Conservation (phyloP, 176 grass and related monocot species). For the Eremochloa ophiuroides region DNA sequence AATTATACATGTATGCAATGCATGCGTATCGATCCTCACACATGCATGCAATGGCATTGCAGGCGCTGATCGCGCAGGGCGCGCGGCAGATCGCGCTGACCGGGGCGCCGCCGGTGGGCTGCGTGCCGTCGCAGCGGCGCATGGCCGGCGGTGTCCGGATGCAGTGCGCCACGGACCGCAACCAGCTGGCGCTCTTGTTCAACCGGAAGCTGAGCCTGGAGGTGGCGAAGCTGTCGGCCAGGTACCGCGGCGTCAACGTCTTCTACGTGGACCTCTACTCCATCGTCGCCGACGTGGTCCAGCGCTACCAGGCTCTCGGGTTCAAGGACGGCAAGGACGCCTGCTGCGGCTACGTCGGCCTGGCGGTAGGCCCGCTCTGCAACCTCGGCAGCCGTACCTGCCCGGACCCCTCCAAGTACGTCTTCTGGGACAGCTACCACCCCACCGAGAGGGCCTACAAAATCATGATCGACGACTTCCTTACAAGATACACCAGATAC, state of each 20-base stretch:
- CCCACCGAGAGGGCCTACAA: constrained; percentile 54
- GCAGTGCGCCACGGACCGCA: constrained; percentile 45
- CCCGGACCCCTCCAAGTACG: constrained; percentile 31
- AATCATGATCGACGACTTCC: constrained; percentile 31
- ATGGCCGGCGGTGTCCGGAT: constrained; percentile 34
- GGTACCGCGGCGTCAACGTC: constrained; percentile 32
- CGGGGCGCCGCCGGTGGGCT: constrained; percentile 48
- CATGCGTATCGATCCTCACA: too few relatives aligned
- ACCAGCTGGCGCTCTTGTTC: constrained; percentile 47
- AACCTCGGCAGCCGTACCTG: constrained; percentile 49
- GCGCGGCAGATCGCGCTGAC: constrained; percentile 36
- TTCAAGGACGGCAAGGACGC: constrained; percentile 47
- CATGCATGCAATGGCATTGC: not conserved
- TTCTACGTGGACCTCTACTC: constrained; percentile 48
- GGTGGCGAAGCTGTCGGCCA: constrained; percentile 1
- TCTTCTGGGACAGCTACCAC: constrained; percentile 84
- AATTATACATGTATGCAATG: too few relatives aligned
- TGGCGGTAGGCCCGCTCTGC: constrained; percentile 49
- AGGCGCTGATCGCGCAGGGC: constrained; percentile 34
- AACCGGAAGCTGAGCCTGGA: constrained; percentile 36
- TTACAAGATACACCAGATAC: constrained; percentile 19
- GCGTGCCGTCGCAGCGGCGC: constrained; percentile 48
- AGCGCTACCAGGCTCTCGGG: constrained; percentile 26
- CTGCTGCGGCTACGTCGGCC: constrained; percentile 41
- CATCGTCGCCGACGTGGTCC: constrained; percentile 39